Conservation (phyloP, 805 yeast species). For the Sugiyamaella lignohabitans region DNA sequence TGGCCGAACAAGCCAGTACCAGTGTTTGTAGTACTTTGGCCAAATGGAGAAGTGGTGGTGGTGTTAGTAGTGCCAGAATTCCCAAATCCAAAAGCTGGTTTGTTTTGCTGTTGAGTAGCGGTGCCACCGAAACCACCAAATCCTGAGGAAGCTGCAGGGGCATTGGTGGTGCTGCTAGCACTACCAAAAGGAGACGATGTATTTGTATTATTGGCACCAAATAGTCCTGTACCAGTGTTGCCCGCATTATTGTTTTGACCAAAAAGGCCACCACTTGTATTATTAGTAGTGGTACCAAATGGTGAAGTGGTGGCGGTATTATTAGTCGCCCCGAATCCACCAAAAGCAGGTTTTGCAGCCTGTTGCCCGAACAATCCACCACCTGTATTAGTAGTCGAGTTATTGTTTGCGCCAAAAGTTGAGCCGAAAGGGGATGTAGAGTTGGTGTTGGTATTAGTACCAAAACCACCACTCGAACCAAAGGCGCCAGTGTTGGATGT, state of each 20-base stretch:
- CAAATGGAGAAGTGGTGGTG: constrained; percentile 35
- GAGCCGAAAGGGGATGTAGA: constrained; percentile 5
- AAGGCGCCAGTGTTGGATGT: neutral
- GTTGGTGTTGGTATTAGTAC: neutral
- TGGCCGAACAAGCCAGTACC: constrained; percentile 37
- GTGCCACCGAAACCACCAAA: constrained; percentile 17
- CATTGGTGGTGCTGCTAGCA: constrained; percentile 1
- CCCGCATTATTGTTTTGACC: constrained; percentile 26
- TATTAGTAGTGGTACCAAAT: constrained; percentile 18
- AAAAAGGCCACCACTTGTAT: constrained; percentile 27
- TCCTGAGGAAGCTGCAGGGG: neutral
- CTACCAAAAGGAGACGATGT: constrained; percentile 8
- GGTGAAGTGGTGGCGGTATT: constrained; percentile 19
- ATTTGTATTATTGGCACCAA: constrained; percentile 24
- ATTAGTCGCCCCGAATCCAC: constrained; percentile 28
- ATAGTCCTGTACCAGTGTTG: constrained; percentile 22
- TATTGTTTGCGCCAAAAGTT: constrained; percentile 14
- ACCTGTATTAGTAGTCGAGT: constrained; percentile 12
- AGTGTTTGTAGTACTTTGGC: constrained; percentile 27
- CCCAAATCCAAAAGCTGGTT: constrained; percentile 27
- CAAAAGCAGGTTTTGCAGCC: neutral
- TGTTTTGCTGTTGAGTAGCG: neutral
- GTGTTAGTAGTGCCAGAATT: constrained; percentile 17
- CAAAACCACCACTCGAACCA: constrained; percentile 10
- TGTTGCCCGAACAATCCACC: constrained; percentile 15